Conservation (phyloP, 352 stramenopile species). For the Aphanomyces stellatus region DNA sequence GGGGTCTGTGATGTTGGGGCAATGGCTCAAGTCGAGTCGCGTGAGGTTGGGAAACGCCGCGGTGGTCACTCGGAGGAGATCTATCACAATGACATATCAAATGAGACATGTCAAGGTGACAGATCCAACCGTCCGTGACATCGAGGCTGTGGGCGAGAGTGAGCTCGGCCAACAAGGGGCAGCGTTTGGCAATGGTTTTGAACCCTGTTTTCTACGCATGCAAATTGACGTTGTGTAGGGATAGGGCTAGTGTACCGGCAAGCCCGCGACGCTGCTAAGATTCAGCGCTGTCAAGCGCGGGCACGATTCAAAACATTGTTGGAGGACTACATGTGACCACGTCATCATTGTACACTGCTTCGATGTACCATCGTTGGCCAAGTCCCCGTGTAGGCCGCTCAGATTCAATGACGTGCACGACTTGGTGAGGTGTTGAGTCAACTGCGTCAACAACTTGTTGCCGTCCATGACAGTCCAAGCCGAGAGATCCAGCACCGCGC, state of each 20-base stretch:
- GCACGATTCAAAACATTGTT: not conserved
- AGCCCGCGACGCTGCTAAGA: not conserved
- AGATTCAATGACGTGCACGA: constrained; percentile 12
- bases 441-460: not conserved
- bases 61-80: constrained; percentile 33
- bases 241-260: not conserved
- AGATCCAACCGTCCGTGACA: constrained; percentile 12
- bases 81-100: not conserved
- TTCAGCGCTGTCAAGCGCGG: not conserved
- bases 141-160: not conserved
- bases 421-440: constrained; percentile 1
- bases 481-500: not conserved
- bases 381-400: not conserved
- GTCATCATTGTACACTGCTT: not conserved
- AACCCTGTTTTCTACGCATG: constrained; percentile 3
- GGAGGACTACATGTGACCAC: constrained; percentile 1
- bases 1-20: constrained; percentile 45
- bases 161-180: not conserved
- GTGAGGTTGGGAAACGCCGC: constrained; percentile 31
- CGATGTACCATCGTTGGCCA: constrained; percentile 1
- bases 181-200: not conserved
- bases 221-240: not conserved
- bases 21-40: constrained; percentile 39
- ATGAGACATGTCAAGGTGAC: not conserved
- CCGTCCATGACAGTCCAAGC: constrained; percentile 13